Evolutionary conservation across 495 filamentous ascomycete species (phyloP).

Genomic region (Tuber microsphaerosporum): DNA sequence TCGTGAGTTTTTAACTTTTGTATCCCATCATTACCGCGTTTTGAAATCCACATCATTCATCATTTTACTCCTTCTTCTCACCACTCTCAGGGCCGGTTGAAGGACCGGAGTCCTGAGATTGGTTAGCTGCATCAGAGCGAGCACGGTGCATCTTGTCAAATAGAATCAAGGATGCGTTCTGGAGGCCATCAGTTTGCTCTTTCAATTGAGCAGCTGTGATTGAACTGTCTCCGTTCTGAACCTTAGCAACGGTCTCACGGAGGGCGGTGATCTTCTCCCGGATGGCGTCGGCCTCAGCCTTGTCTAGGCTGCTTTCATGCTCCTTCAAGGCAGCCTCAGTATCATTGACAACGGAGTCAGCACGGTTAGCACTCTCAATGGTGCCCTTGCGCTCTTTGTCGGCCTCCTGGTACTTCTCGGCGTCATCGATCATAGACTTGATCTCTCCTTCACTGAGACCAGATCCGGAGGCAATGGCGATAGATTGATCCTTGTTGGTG

Average conservation of each 20-base stretch:
- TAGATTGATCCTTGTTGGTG: conserved; percentile 98
- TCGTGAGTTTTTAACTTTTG: not conserved
- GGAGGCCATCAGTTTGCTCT: conserved; percentile 95
- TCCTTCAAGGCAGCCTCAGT: conserved; percentile 98
- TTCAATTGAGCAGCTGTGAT: conserved; percentile 86
- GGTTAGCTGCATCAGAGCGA: conserved; percentile 49
- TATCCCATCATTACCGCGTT: not conserved
- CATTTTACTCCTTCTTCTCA: not conserved
- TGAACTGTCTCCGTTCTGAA: conserved; percentile 80
- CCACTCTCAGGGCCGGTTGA: not conserved
- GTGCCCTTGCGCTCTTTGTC: conserved; percentile 96
- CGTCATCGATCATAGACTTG: conserved; percentile 91
- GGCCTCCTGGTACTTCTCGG: conserved; percentile 87
- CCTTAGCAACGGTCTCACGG: conserved; percentile 88
- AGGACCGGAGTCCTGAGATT: not conserved
- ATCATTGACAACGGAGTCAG: conserved; percentile 91
- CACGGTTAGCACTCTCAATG: conserved; percentile 92
- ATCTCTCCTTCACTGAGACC: conserved; percentile 95
- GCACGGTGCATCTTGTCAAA: conserved; percentile 99
- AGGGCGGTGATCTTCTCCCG: conserved; percentile 86
- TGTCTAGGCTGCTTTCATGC: conserved; percentile 90
- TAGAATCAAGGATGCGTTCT: conserved; percentile 87
- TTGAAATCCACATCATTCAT: not conserved
- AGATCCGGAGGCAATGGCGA: conserved; percentile 96
- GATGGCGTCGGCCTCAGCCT: conserved; percentile 85